Base-by-base conservation (phyloP, 2,329 filamentous ascomycete genomes). In the Raffaelea deltoideospora region DNA sequence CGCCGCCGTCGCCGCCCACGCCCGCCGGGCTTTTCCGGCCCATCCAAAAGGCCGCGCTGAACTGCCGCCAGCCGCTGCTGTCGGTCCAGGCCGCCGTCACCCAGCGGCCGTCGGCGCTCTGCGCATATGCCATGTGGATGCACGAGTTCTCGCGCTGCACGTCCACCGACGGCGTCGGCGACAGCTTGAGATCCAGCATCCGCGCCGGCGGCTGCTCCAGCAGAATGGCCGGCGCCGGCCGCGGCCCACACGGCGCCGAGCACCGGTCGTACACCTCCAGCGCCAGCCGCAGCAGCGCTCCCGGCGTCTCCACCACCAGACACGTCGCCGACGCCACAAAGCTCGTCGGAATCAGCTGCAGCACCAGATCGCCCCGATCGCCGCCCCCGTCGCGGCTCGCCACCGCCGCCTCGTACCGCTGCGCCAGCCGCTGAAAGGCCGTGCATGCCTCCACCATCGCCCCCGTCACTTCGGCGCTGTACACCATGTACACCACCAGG, bases 31-130 rank as follows among this genome's bases (percentile, higher is more conserved):
- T n/a, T 55, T 73, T 67, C 42, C 76, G 63, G 14, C 73, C 63
- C 31, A 88, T 59, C 47, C 79, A 83, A 53, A 86, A 88, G 0
- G 80, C 79, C 1, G 76, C 70, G 14, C 70, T 81, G 45, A 76
- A 73, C 52, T 87, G 80, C 42, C 80, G 73, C 41, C 71, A 73
- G 2, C 84, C 84, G 20, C 71, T 70, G 45, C 76, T 83, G 50
- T 92, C 82, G 1, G 78, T 83, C 84, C 84, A 92, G 1, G 79
- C 79, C 6, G 75, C 79, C 11, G 77, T 79, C 27, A 90, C 60
- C 85, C 85, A 93, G 9, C 76, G 64, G 17, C 79, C 73, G 51
- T 88, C 81, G 10, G 77, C 63, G 48, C 81, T 87, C 38, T 76
- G 68, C 2, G 79, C 72, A 49, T 92, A 92, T 1, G 79, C 81